Evolutionary conservation across 179 eudicot genomes (phyloP).

Genomic region (Silene coronaria): DNA sequence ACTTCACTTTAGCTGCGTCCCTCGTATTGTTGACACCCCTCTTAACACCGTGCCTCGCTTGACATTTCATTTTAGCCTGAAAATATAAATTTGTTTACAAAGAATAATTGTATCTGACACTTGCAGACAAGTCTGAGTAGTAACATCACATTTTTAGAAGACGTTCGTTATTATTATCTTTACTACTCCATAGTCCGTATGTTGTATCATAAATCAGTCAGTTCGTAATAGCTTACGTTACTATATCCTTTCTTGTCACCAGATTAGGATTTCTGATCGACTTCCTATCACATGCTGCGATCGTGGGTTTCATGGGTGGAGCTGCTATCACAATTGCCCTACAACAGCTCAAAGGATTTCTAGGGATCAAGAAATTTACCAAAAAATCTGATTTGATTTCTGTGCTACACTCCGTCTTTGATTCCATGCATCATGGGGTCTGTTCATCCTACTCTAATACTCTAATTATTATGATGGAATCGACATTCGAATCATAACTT

Average conservation of each 20-base stretch:
- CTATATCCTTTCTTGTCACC: conserved; percentile 11
- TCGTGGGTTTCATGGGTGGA: conserved; percentile 91
- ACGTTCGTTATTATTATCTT: no score
- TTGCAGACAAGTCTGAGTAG: not conserved
- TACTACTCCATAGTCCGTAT: no score
- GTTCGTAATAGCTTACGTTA: not conserved
- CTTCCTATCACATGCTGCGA: conserved; percentile 75
- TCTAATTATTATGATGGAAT: no score
- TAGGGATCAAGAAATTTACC: conserved; percentile 67
- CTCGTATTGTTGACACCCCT: not conserved
- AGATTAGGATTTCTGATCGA: conserved; percentile 75
- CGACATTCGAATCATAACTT: not conserved
- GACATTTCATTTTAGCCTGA: not conserved
- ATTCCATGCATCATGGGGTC: conserved; percentile 57
- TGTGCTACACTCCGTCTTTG: conserved; percentile 53
- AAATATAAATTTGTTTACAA: no score
- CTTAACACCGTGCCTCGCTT: no score
- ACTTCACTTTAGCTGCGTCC: not conserved
- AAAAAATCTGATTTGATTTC: conserved; percentile 67
- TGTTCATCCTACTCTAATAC: not conserved
- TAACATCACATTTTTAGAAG: not conserved
- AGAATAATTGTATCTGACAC: not conserved
- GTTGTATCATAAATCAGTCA: not conserved
- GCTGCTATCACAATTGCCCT: conserved; percentile 75
- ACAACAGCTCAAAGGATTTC: conserved; percentile 75